A percentile compares a stretch with the other conserved stretches of the same genome.
phyloP scores from a whole-genome alignment of 257 asterid genomes.

The Oldenlandia corymbosa region DNA sequence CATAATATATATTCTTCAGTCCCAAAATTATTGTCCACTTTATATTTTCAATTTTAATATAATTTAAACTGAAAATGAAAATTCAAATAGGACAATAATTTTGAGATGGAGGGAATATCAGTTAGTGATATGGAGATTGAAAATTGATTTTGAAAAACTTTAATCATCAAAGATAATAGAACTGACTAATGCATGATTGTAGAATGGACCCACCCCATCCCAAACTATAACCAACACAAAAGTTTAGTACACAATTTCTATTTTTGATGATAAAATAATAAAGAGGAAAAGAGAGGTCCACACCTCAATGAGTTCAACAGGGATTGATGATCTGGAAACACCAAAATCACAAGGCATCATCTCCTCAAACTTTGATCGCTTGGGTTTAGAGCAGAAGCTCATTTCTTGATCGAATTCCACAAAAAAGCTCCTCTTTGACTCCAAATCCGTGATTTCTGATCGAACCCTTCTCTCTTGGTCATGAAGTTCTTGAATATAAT shows the following conservation, averaged over 20 bases:
- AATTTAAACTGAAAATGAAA: too few species aligned
- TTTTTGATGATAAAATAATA: too few species aligned
- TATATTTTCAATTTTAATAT: too few species aligned
- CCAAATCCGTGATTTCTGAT: slow-evolving; percentile 57
- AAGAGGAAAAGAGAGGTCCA: neutral
- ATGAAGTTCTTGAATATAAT: slow-evolving; percentile 53
- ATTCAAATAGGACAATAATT: too few species aligned
- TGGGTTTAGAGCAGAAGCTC: slow-evolving; percentile 28
- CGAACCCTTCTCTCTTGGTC: slow-evolving; percentile 51
- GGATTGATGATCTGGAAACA: slow-evolving; percentile 32
- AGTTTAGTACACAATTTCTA: too few species aligned
- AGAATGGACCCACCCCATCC: neutral
- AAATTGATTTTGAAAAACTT: too few species aligned
- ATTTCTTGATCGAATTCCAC: slow-evolving; percentile 38
- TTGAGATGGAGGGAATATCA: too few species aligned
- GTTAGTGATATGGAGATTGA: too few species aligned
- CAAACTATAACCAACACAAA: too few species aligned
- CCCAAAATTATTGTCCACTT: too few species aligned
- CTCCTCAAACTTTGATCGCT: slow-evolving; percentile 43
- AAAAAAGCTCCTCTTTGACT: slow-evolving; percentile 19
- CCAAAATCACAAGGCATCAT: slow-evolving; percentile 23
- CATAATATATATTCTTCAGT: too few species aligned
- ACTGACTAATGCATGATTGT: neutral
- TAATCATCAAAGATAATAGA: neutral
- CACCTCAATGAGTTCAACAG: slow-evolving; percentile 75